phyloP scores from a whole-genome alignment of 2,329 filamentous ascomycete species.

The Paraconiothyrium sp. region DNA sequence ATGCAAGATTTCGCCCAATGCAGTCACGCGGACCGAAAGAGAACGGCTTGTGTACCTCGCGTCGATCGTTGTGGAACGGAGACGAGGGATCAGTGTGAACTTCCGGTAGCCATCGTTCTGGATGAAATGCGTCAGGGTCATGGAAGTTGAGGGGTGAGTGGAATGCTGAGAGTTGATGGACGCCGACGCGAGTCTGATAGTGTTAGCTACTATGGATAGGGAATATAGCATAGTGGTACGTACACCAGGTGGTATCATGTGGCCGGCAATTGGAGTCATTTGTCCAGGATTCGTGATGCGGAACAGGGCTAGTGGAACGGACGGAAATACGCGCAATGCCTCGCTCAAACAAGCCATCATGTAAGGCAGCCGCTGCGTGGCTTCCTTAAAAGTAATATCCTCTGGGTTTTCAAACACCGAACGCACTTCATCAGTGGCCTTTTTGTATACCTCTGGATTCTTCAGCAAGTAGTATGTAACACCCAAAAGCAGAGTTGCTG shows the following conservation, averaged over 20 bases:
- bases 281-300: slow-evolving; percentile 3
- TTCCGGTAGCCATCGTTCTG: slow-evolving; percentile 25
- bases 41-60: slow-evolving; percentile 31
- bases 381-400: slow-evolving; percentile 28
- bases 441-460: slow-evolving; percentile 21
- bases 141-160: slow-evolving; percentile 23
- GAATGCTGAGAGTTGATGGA: slow-evolving; percentile 24
- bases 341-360: slow-evolving; percentile 18
- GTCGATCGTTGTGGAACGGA: slow-evolving; percentile 37
- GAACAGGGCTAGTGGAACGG: slow-evolving; percentile 17
- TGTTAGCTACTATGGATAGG: background rate
- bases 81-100: slow-evolving; percentile 9
- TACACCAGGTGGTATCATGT: slow-evolving; percentile 19
- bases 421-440: slow-evolving; percentile 26
- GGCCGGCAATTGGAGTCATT: slow-evolving; percentile 16
- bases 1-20: slow-evolving; percentile 29
- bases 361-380: slow-evolving; percentile 15
- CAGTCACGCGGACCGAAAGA: slow-evolving; percentile 28
- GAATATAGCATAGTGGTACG: background rate
- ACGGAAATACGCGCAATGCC: slow-evolving; percentile 19
- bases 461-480: slow-evolving; percentile 26
- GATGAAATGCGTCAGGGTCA: slow-evolving; percentile 21
- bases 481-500: slow-evolving; percentile 31
- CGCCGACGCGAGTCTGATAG: slow-evolving; percentile 22
- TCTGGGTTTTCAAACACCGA: slow-evolving; percentile 21